Evolutionary conservation across 164 flowering plant genomes (phyloP).

Genomic region (Vitis cinerea): DNA sequence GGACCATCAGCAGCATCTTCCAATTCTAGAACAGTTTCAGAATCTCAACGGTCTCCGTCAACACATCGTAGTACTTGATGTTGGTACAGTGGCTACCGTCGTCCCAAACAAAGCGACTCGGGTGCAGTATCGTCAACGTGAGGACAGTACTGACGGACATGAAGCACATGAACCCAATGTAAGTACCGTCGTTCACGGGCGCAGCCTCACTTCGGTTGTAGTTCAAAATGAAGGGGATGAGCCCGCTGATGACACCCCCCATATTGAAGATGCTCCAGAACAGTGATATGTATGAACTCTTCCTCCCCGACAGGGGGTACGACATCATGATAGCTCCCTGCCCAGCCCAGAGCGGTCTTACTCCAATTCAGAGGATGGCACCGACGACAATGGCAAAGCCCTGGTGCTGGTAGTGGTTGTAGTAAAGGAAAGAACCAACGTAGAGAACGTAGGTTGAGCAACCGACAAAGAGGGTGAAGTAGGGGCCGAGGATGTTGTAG

Average conservation of each 20-base stretch:
- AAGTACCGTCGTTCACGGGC: conserved; percentile 83
- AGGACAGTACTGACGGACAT: conserved; percentile 67
- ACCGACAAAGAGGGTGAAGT: too few species aligned
- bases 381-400: conserved; percentile 41
- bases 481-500: too few species aligned
- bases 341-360: conserved; percentile 85
- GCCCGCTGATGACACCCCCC: conserved; percentile 95
- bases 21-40: too few species aligned
- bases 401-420: too few species aligned
- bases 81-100: conserved; percentile 18
- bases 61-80: too few species aligned
- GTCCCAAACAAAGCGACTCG: conserved; percentile 57
- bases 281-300: conserved; percentile 73
- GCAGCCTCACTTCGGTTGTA: conserved; percentile 51
- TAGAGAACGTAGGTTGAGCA: too few species aligned
- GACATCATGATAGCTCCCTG: conserved; percentile 96
- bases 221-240: conserved; percentile 74
- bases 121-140: conserved; percentile 63
- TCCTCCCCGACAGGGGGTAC: conserved; percentile 64
- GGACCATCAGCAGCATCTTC: too few species aligned
- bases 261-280: conserved; percentile 92
- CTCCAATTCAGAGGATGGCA: conserved; percentile 77
- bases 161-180: conserved; percentile 84
- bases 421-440: too few species aligned
- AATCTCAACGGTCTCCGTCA: too few species aligned